phyloP scores from a whole-genome alignment of 2,329 filamentous ascomycete genomes.

The Aspergillus alliaceus region DNA sequence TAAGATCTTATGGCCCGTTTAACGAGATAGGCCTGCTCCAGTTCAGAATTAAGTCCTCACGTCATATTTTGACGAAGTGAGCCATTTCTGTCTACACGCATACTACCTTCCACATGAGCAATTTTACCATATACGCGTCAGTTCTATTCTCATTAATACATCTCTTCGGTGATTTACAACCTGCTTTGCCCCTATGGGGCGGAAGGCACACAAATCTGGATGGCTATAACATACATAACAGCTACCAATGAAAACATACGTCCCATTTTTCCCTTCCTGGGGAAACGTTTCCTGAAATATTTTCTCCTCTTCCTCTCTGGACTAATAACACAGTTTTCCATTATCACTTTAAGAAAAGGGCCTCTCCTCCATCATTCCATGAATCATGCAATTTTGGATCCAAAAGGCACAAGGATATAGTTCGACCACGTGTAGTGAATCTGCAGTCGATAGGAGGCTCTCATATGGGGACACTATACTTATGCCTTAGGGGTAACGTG shows the following conservation, averaged over 20 bases:
- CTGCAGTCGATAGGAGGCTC: neutral
- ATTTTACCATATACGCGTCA: constrained; percentile 7
- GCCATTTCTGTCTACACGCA: no score
- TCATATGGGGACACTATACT: neutral
- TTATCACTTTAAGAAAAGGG: neutral
- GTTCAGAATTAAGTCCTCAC: no score
- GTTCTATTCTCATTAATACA: constrained; percentile 23
- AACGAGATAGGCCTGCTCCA: no score
- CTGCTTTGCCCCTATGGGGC: constrained; percentile 1
- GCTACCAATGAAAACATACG: constrained; percentile 9
- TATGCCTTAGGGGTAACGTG: constrained; percentile 33
- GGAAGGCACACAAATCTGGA: constrained; percentile 16
- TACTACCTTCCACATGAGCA: no score
- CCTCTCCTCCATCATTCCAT: neutral
- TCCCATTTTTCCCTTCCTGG: neutral
- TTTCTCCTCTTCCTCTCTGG: neutral
- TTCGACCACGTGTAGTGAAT: neutral
- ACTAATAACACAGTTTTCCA: constrained; percentile 1
- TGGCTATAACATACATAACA: constrained; percentile 19
- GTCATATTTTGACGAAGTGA: no score
- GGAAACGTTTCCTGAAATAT: neutral
- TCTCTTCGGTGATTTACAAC: constrained; percentile 14
- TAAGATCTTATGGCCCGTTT: no score
- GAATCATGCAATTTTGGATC: neutral
- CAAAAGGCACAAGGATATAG: neutral